A percentile compares a stretch with the other conserved stretches of the same genome.
Conservation (phyloP, 2,329 filamentous ascomycete species). For the Pseudogymnoascus sp. region DNA sequence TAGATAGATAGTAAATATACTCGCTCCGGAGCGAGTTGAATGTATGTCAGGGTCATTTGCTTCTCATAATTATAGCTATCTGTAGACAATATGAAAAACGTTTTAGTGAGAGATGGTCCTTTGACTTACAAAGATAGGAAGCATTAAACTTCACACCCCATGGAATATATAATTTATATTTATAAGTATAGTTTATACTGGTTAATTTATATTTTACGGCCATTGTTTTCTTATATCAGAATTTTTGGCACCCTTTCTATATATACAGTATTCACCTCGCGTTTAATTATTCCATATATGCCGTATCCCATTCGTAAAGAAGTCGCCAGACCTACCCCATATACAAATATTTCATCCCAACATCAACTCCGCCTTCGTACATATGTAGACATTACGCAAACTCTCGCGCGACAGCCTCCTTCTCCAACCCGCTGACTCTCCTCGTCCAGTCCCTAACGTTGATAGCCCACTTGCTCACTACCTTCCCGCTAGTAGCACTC, state of each 20-base stretch:
- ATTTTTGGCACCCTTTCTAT: not conserved
- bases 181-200: not conserved
- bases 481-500: not conserved
- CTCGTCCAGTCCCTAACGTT: not conserved
- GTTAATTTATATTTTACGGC: not conserved
- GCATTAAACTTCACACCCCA: not conserved
- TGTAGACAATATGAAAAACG: too few relatives aligned
- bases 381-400: not conserved
- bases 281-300: not conserved
- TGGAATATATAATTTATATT: not conserved
- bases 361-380: not conserved
- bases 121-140: not conserved
- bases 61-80: not conserved
- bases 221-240: not conserved
- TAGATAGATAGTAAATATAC: slow-evolving; percentile 5
- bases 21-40: not conserved
- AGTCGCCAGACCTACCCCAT: not conserved
- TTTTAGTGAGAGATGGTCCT: not conserved
- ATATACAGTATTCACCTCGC: not conserved
- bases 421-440: not conserved
- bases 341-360: not conserved
- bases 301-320: not conserved
- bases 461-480: not conserved
- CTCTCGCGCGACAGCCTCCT: not conserved
- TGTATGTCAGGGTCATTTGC: not conserved